Evolutionary conservation across 1,284 basidiomycete genomes (phyloP).

Genomic region (Trametes pubescens): DNA sequence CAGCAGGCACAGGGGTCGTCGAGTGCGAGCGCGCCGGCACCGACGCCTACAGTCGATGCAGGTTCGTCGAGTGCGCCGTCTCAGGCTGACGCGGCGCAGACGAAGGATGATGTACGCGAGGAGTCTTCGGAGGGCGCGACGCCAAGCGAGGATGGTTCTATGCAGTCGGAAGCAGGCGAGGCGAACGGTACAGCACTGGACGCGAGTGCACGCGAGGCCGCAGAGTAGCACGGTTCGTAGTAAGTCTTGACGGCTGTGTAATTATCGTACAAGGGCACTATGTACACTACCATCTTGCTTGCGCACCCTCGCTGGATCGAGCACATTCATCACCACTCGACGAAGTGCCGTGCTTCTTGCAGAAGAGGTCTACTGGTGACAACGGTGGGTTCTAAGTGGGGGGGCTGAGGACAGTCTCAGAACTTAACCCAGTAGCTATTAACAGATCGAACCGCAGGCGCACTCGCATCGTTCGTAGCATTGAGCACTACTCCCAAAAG

Average conservation of each 20-base stretch:
- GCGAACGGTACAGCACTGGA: not conserved
- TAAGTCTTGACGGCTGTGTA: not conserved
- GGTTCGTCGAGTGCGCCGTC: not conserved
- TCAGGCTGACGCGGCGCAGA: not conserved
- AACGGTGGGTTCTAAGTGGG: too few species aligned
- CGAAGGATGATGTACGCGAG: not conserved
- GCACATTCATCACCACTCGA: too few species aligned
- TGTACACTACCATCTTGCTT: conserved; percentile 13
- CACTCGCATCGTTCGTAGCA: too few species aligned
- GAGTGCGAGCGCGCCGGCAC: not conserved
- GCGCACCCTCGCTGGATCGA: too few species aligned
- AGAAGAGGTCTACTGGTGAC: too few species aligned
- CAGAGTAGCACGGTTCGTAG: not conserved
- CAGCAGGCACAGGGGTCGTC: not conserved
- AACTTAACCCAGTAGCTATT: too few species aligned
- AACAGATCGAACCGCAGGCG: too few species aligned
- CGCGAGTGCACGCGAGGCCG: not conserved
- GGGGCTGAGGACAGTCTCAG: too few species aligned
- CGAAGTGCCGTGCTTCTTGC: too few species aligned
- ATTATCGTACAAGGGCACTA: conserved; percentile 2
- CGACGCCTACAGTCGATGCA: not conserved
- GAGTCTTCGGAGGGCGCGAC: conserved; percentile 2
- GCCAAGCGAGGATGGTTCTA: conserved; percentile 7
- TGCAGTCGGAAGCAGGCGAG: not conserved
- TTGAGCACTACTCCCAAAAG: too few species aligned